Evolutionary conservation across 2,329 filamentous ascomycete species (phyloP), one percentile per base, ranked within the genome.

Genomic region (Alternaria gansuensis): DNA sequence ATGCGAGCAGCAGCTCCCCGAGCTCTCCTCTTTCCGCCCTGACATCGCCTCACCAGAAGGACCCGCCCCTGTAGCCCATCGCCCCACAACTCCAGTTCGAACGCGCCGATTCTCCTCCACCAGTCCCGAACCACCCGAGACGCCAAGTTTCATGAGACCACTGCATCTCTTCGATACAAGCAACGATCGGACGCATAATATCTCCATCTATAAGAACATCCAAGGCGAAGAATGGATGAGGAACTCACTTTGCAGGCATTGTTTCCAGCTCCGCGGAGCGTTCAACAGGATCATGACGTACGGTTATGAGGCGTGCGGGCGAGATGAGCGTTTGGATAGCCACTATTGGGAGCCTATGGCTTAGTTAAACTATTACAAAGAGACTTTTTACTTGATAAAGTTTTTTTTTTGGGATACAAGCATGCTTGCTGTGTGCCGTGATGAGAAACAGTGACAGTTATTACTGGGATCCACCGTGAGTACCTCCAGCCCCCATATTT

Each of bases 301-400:
- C 45, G 72, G 68, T 41, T 76, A 70, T 52, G 71, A 72, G 63
- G 46, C 60, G 45, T 76, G 74, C 54, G 71, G 69, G 37, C 49
- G 60, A 9, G 60, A 65, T 7, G 66, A 73, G 23, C 53, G 61
- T 24, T 55, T 76, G 39, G 60, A 73, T n/a, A 67, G 67, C 17
- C 67, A 73, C 49, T 74, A 72, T 34, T 76, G 70, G 73, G 68
- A 75, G 45, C 29, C 43, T 43, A 29, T 40, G 21, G 21, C 5
- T 24, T 40, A 40, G 6, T 14, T 8, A 5, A 1, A 3, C 8
- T 24, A 23, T 5, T 8, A 14, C 1, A 7, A 4, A 24, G 37
- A 14, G 4, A 7, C 4, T 2, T 28, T 14, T 14, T 24, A 7
- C 5, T 24, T 13, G 21, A 13, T 24, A 14, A 14, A 14, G 7